phyloP scores from a whole-genome alignment of 805 yeast genomes.

The Pichia gijzeniarum region DNA sequence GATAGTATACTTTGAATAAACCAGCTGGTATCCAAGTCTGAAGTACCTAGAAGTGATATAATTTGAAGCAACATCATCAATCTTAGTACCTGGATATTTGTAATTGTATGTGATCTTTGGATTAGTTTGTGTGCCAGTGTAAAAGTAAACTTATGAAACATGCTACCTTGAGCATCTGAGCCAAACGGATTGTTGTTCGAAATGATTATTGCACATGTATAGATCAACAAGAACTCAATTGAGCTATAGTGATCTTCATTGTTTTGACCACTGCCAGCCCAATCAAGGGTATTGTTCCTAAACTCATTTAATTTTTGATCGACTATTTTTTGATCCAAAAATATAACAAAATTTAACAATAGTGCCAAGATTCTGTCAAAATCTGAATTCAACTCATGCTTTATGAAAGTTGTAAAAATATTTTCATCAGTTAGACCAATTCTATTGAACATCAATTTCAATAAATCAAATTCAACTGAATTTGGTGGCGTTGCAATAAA shows the following conservation, averaged over 20 bases:
- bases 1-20: constrained; percentile 44
- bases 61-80: constrained; percentile 5
- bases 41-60: background rate
- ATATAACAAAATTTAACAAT: constrained; percentile 1
- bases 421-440: constrained; percentile 6
- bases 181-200: constrained; percentile 16
- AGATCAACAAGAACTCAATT: constrained; percentile 45
- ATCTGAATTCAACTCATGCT: background rate
- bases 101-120: background rate
- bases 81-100: constrained; percentile 7
- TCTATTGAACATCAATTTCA: constrained; percentile 4
- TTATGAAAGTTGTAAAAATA: background rate
- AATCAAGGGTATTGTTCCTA: constrained; percentile 17
- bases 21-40: constrained; percentile 5
- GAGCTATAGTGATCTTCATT: constrained; percentile 25
- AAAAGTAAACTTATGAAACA: constrained; percentile 44
- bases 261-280: constrained; percentile 11
- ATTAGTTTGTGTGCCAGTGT: constrained; percentile 42
- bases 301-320: constrained; percentile 25
- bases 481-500: background rate
- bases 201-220: constrained; percentile 44
- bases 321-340: constrained; percentile 4
- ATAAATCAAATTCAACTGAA: constrained; percentile 5
- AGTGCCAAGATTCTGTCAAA: background rate
- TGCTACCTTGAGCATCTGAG: constrained; percentile 32